Evolutionary conservation across 352 stramenopile species (phyloP).

Genomic region (Globisporangium ultimum): DNA sequence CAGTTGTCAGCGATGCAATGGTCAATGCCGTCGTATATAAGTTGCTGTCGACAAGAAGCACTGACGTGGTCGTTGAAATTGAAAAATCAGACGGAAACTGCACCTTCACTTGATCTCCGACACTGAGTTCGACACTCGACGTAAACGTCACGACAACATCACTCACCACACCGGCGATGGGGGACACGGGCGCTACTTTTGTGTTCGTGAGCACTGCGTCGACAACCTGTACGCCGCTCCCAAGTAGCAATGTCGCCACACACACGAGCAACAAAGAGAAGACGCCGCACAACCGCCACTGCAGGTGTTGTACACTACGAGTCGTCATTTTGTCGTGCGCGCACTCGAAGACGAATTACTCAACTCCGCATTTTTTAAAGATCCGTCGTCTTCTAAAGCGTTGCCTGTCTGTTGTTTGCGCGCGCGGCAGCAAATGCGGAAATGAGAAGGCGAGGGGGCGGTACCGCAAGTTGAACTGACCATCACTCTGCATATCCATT

Average conservation of each 20-base stretch:
- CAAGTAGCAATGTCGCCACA: constrained; percentile 9
- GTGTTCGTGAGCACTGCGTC: constrained; percentile 20
- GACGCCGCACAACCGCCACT: too few relatives aligned
- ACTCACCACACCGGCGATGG: constrained; percentile 17
- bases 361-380: too few relatives aligned
- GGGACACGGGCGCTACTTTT: constrained; percentile 21
- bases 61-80: constrained; percentile 17
- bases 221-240: neutral
- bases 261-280: neutral
- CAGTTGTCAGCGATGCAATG: constrained; percentile 16
- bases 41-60: constrained; percentile 1
- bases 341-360: too few relatives aligned
- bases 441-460: too few relatives aligned
- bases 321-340: too few relatives aligned
- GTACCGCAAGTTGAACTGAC: too few relatives aligned
- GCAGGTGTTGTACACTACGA: too few relatives aligned
- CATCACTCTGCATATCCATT: too few relatives aligned
- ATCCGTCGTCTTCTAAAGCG: too few relatives aligned
- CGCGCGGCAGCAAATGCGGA: too few relatives aligned
- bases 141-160: constrained; percentile 28
- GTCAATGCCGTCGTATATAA: constrained; percentile 26
- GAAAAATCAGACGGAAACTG: constrained; percentile 31
- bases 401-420: too few relatives aligned
- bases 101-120: constrained; percentile 22
- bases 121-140: constrained; percentile 17